Evolutionary conservation across 225 moss, liverwort and hornwort genomes (phyloP).

Genomic region (Pleurozium schreberi): DNA sequence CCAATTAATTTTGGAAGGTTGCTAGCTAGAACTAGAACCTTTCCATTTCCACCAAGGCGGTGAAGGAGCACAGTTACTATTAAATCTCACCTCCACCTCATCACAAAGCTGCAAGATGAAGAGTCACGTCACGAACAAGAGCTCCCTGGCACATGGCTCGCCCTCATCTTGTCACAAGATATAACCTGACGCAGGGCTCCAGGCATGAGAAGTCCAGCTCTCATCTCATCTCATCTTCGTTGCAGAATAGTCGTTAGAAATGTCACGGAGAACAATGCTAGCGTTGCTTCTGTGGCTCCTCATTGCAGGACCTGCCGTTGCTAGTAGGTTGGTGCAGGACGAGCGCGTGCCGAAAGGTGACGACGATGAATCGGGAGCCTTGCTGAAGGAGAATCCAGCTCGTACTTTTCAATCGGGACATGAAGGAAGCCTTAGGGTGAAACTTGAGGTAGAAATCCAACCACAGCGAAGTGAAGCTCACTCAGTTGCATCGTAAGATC

Average conservation of each 20-base stretch:
- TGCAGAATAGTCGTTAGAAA: background rate
- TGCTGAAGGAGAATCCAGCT: background rate
- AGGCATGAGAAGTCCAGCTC: background rate
- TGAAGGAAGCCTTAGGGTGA: background rate
- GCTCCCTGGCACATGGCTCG: background rate
- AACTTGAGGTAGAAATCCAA: background rate
- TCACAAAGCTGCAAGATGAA: background rate
- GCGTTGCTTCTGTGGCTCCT: background rate
- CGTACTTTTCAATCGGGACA: background rate
- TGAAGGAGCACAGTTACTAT: background rate
- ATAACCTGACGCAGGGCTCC: background rate
- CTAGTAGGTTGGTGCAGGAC: background rate
- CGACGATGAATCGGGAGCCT: background rate
- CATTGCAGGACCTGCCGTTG: background rate
- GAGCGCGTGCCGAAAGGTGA: background rate
- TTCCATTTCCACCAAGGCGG: background rate
- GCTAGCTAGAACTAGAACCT: too few species aligned
- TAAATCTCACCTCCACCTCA: background rate
- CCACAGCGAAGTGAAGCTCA: too few species aligned
- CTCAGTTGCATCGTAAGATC: background rate
- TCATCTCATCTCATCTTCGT: background rate
- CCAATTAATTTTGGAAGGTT: background rate
- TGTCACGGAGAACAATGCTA: background rate
- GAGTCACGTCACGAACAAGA: too few species aligned
- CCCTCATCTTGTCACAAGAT: background rate